Conservation (phyloP, 2,329 filamentous ascomycete genomes). For the Huntiella abstrusa region DNA sequence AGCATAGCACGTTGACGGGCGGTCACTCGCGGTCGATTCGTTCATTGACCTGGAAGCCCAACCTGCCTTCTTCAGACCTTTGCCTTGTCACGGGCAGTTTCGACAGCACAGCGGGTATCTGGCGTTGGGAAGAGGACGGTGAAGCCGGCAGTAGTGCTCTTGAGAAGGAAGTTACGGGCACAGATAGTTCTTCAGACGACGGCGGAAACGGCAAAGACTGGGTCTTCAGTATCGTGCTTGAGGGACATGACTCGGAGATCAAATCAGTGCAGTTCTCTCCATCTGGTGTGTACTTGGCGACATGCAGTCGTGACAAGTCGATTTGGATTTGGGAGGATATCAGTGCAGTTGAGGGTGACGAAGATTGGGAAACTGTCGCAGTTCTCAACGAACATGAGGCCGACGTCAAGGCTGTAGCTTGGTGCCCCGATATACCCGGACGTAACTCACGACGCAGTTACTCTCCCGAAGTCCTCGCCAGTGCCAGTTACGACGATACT, state of each 20-base stretch:
- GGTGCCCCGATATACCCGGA: conserved; percentile 55
- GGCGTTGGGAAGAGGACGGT: conserved; percentile 37
- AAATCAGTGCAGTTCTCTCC: conserved; percentile 60
- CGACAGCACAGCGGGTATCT: conserved; percentile 76
- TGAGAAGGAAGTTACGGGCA: conserved; percentile 13
- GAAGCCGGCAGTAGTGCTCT: conserved; percentile 5
- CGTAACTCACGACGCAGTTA: conserved; percentile 28
- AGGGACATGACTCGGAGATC: conserved; percentile 91
- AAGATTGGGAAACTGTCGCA: conserved; percentile 92
- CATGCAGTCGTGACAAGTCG: conserved; percentile 78
- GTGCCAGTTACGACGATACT: conserved; percentile 85
- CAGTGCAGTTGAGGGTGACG: conserved; percentile 50
- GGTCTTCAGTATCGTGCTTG: conserved; percentile 79
- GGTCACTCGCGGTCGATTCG: conserved; percentile 87
- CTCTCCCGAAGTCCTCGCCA: conserved; percentile 57
- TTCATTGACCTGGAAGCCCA: conserved; percentile 72
- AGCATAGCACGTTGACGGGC: conserved; percentile 62
- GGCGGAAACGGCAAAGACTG: conserved; percentile 61
- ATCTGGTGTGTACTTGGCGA: conserved; percentile 62
- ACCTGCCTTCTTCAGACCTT: conserved; percentile 38
- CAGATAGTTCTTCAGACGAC: conserved; percentile 21
- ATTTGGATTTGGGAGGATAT: conserved; percentile 99
- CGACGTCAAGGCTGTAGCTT: conserved; percentile 85
- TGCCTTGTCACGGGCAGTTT: conserved; percentile 87
- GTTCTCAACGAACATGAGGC: conserved; percentile 88